A percentile compares a stretch with the other conserved stretches of the same genome.
phyloP scores from a whole-genome alignment of 108 stramenopile genomes.

The Aurantiochytrium sp. region DNA sequence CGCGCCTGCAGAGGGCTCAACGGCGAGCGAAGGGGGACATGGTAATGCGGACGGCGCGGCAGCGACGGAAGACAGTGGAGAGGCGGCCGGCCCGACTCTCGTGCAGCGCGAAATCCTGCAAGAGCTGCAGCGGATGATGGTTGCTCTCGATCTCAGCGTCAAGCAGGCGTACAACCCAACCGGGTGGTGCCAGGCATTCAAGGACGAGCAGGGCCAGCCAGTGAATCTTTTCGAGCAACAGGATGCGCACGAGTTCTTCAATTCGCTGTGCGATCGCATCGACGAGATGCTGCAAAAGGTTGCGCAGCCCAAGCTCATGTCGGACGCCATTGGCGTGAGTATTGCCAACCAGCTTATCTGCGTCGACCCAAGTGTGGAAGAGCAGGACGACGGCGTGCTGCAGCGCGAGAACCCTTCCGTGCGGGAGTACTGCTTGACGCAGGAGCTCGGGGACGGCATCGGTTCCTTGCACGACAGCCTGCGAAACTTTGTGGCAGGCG shows the following conservation, averaged over 20 bases:
- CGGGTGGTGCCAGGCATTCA: slow-evolving; percentile 30
- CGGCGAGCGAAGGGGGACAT: too few relatives aligned
- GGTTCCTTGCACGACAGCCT: neutral
- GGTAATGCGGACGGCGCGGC: neutral
- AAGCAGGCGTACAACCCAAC: slow-evolving; percentile 17
- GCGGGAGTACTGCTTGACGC: neutral
- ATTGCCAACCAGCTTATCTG: slow-evolving; percentile 50
- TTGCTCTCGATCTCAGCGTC: neutral
- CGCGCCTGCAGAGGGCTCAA: neutral
- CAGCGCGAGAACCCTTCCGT: slow-evolving; percentile 39
- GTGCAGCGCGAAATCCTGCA: neutral
- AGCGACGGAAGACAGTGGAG: too few relatives aligned
- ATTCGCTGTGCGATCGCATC: slow-evolving; percentile 48
- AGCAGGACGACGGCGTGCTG: too few relatives aligned
- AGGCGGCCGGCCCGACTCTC: too few relatives aligned
- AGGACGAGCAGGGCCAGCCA: slow-evolving; percentile 51
- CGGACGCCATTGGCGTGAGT: slow-evolving; percentile 43
- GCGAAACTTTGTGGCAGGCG: neutral
- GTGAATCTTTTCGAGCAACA: slow-evolving; percentile 53
- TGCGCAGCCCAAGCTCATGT: slow-evolving; percentile 20
- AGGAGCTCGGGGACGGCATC: neutral
- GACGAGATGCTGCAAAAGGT: neutral
- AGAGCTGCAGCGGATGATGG: slow-evolving; percentile 39
- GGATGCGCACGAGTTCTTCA: slow-evolving; percentile 59
- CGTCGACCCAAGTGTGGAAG: slow-evolving; percentile 17